Conservation (phyloP, 345 rosid genomes). For the Zanthoxylum bungeanum region DNA sequence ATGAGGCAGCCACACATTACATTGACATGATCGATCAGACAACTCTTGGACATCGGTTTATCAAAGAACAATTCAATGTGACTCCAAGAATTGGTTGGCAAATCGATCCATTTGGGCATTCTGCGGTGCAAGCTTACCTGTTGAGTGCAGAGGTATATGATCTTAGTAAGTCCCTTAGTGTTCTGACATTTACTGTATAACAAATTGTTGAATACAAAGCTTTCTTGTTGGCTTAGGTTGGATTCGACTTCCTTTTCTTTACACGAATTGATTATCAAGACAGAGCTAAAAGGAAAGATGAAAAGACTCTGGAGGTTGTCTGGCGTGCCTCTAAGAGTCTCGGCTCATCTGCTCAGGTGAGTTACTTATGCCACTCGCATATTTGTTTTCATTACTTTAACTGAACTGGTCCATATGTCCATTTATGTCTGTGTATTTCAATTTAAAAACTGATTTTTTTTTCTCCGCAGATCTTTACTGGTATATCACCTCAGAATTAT, state of each 20-base stretch:
- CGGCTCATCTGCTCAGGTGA: constrained; percentile 51
- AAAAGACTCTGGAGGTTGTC: constrained; percentile 48
- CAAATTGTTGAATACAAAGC: constrained; percentile 5
- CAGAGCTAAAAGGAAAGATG: constrained; percentile 41
- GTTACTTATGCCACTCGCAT: neutral
- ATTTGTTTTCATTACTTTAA: neutral
- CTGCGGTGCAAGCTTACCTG: constrained; percentile 51
- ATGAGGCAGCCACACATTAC: constrained; percentile 45
- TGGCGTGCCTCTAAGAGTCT: constrained; percentile 54
- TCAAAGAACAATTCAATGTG: constrained; percentile 41
- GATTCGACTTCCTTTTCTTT: constrained; percentile 54
- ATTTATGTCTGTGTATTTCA: neutral
- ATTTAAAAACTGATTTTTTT: neutral
- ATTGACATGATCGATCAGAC: constrained; percentile 59
- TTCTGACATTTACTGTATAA: neutral
- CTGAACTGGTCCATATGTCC: neutral
- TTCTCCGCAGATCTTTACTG: constrained; percentile 42
- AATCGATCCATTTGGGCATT: constrained; percentile 57
- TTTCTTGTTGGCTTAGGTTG: constrained; percentile 37
- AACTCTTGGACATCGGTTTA: constrained; percentile 48
- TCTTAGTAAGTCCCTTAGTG: neutral
- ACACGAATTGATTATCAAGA: constrained; percentile 57
- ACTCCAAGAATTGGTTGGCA: constrained; percentile 64
- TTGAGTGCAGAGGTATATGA: constrained; percentile 47
- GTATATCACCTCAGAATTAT: constrained; percentile 50